phyloP scores from a whole-genome alignment of 768 basidiomycete genomes.

The Tylopilus sp. region DNA sequence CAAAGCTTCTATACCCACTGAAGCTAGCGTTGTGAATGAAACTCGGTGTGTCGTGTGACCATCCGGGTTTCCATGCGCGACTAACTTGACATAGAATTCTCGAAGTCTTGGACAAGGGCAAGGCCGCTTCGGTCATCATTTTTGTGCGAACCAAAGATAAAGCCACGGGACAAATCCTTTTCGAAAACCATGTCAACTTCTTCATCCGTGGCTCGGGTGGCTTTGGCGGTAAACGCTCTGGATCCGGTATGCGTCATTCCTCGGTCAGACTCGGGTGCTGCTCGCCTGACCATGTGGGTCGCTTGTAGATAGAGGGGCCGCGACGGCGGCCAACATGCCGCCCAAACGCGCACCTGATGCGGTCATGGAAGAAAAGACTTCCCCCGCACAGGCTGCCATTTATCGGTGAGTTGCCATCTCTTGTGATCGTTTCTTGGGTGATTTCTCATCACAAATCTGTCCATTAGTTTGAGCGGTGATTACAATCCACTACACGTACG shows the following conservation, averaged over 20 bases:
- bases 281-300: neutral
- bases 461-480: constrained; percentile 81
- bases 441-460: neutral
- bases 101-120: constrained; percentile 88
- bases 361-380: constrained; percentile 85
- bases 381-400: constrained; percentile 77
- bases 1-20: constrained; percentile 81
- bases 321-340: constrained; percentile 74
- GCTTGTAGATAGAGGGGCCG: constrained; percentile 78
- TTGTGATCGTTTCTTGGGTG: neutral
- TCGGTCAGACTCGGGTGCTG: constrained; percentile 3
- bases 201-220: constrained; percentile 95
- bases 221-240: constrained; percentile 87
- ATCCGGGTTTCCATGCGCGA: constrained; percentile 1
- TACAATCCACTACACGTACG: constrained; percentile 84
- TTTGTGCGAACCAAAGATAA: constrained; percentile 81
- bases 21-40: constrained; percentile 72
- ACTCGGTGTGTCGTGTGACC: constrained; percentile 44
- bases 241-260: constrained; percentile 53
- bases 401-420: constrained; percentile 62
- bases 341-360: constrained; percentile 85
- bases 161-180: constrained; percentile 70
- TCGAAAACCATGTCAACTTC: constrained; percentile 89
- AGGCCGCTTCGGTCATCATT: constrained; percentile 85
- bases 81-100: constrained; percentile 46